phyloP scores from a whole-genome alignment of 2,329 filamentous ascomycete genomes.

The Colletotrichum tabaci region DNA sequence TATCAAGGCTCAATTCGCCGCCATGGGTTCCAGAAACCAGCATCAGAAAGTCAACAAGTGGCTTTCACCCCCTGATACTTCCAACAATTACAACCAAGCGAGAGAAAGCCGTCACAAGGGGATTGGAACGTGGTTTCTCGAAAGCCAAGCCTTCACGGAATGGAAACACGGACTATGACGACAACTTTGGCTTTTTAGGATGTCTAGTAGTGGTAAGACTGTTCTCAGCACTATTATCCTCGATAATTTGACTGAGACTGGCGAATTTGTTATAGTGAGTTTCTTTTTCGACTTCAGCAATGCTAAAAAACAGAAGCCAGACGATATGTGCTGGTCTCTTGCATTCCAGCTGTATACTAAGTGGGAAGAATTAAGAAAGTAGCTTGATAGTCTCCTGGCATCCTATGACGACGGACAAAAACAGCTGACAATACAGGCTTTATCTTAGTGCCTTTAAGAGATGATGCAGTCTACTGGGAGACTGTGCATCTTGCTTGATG shows the following conservation, averaged over 20 bases:
- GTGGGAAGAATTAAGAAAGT: background rate
- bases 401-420: constrained; percentile 41
- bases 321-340: constrained; percentile 41
- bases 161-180: constrained; percentile 40
- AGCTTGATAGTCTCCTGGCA: constrained; percentile 2
- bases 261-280: background rate
- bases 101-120: constrained; percentile 33
- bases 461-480: constrained; percentile 44
- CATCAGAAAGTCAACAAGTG: constrained; percentile 17
- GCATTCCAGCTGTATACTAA: constrained; percentile 45
- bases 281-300: constrained; percentile 48
- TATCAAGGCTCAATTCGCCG: background rate
- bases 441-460: constrained; percentile 44
- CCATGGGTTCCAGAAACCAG: background rate
- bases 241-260: constrained; percentile 25
- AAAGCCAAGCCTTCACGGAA: constrained; percentile 26
- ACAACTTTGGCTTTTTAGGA: constrained; percentile 44
- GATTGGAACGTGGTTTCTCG: constrained; percentile 41
- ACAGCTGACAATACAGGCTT: constrained; percentile 45
- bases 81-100: constrained; percentile 35
- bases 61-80: constrained; percentile 36
- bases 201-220: constrained; percentile 44
- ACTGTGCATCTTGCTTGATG: constrained; percentile 44
- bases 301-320: constrained; percentile 39
- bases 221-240: constrained; percentile 42